phyloP scores from a whole-genome alignment of 1,284 basidiomycete genomes.

The Microbotryomycetes sp. region DNA sequence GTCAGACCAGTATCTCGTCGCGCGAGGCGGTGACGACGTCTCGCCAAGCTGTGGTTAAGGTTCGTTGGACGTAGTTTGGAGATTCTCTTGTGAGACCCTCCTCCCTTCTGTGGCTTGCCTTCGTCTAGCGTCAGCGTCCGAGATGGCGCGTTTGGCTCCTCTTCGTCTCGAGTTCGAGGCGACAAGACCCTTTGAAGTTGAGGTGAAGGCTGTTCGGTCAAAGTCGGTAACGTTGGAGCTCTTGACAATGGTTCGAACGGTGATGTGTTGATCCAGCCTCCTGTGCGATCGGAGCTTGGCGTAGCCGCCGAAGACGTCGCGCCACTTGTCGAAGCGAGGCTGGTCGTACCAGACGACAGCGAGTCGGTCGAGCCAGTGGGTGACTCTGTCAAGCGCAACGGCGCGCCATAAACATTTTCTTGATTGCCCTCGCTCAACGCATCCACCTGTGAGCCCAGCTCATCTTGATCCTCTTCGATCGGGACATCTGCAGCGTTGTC shows the following conservation, averaged over 20 bases:
- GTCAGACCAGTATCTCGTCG: neutral
- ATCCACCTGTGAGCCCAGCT: neutral
- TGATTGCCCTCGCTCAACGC: neutral
- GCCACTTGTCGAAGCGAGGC: neutral
- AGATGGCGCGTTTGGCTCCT: neutral
- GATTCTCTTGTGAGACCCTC: neutral
- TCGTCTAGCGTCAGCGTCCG: slow-evolving; percentile 25
- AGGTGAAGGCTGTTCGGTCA: neutral
- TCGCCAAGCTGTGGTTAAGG: neutral
- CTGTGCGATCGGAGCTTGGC: no score
- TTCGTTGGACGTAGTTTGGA: neutral
- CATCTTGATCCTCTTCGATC: slow-evolving; percentile 6
- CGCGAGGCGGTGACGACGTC: neutral
- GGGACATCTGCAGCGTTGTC: neutral
- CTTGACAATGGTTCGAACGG: neutral
- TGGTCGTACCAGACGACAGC: neutral
- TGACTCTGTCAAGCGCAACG: neutral
- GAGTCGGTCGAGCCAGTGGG: slow-evolving; percentile 7
- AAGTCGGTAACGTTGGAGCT: neutral
- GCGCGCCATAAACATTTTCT: neutral
- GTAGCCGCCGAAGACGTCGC: no score
- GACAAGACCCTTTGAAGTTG: neutral
- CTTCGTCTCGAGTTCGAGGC: neutral
- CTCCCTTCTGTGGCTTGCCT: neutral
- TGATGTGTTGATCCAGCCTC: slow-evolving; percentile 1